phyloP scores from a whole-genome alignment of 2,329 filamentous ascomycete genomes.

The Gaeumannomyces sp. region DNA sequence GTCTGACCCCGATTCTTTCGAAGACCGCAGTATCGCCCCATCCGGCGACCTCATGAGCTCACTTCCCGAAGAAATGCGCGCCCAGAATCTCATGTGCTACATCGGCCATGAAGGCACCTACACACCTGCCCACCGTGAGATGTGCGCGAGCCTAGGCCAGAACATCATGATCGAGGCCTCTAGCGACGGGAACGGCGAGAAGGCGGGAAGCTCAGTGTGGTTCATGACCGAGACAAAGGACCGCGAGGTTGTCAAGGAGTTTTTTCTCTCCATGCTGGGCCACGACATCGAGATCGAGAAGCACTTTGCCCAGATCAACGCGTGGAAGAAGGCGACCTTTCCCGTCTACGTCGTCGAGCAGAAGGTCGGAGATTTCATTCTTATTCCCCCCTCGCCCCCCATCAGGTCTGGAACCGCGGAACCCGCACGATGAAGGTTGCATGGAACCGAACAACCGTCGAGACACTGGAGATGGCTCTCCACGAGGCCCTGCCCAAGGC shows the following conservation, averaged over 20 bases:
- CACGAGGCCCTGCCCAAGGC: conserved; percentile 84
- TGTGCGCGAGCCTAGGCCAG: conserved; percentile 93
- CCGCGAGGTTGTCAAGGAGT: conserved; percentile 82
- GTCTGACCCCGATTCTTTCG: conserved; percentile 32
- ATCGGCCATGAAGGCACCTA: conserved; percentile 96
- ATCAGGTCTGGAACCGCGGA: conserved; percentile 97
- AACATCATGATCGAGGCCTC: conserved; percentile 98
- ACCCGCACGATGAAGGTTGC: conserved; percentile 96
- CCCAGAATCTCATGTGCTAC: conserved; percentile 97
- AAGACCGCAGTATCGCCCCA: conserved; percentile 53
- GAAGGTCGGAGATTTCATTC: conserved; percentile 81
- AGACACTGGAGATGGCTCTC: conserved; percentile 81
- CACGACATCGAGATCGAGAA: conserved; percentile 97
- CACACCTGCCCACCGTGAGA: conserved; percentile 90
- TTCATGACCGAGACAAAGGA: conserved; percentile 98
- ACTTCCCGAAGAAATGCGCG: conserved; percentile 78
- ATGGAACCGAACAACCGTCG: conserved; percentile 92
- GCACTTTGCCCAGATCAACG: conserved; percentile 91
- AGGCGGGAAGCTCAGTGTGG: conserved; percentile 87
- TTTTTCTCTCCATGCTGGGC: conserved; percentile 85
- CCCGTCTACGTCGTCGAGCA: conserved; percentile 92
- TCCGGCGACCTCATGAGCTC: conserved; percentile 95
- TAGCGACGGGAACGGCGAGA: conserved; percentile 63
- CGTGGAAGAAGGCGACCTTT: conserved; percentile 92
- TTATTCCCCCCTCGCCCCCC: conserved; percentile 90